phyloP scores from a whole-genome alignment of 352 stramenopile genomes.

The Phytopythium cucurbitacearum region DNA sequence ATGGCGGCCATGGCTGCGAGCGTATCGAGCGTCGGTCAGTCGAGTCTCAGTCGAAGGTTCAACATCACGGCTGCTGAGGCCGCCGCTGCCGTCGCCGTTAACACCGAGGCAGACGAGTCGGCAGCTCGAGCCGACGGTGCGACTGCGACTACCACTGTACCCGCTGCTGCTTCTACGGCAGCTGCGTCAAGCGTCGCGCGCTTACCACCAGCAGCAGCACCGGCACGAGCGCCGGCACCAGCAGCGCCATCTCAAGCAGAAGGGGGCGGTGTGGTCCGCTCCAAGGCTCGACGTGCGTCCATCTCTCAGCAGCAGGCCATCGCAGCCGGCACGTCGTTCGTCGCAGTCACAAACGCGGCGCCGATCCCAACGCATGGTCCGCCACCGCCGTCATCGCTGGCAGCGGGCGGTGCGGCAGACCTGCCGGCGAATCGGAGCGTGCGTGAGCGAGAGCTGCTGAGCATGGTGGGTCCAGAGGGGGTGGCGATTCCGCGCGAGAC shows the following conservation, averaged over 20 bases:
- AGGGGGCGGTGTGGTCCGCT: constrained; percentile 14
- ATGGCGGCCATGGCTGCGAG: constrained; percentile 83
- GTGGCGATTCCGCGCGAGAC: constrained; percentile 75
- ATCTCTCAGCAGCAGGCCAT: constrained; percentile 9
- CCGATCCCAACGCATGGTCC: constrained; percentile 31
- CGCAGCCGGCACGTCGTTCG: constrained; percentile 22
- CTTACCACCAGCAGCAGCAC: background rate
- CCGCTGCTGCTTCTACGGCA: too few relatives aligned
- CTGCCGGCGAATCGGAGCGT: constrained; percentile 74
- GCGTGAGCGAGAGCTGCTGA: constrained; percentile 77
- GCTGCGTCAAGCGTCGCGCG: too few relatives aligned
- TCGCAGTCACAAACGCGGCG: constrained; percentile 27
- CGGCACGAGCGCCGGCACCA: background rate
- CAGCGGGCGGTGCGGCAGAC: constrained; percentile 17
- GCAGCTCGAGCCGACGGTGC: background rate
- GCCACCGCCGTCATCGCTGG: constrained; percentile 31
- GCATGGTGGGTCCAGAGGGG: constrained; percentile 76
- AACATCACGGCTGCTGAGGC: constrained; percentile 42
- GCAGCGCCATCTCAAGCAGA: background rate
- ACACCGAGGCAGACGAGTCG: background rate
- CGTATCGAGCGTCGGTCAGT: constrained; percentile 69
- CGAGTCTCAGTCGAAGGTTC: constrained; percentile 67
- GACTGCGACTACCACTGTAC: too few relatives aligned
- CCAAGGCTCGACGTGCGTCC: constrained; percentile 24
- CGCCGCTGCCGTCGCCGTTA: constrained; percentile 13